phyloP scores from a whole-genome alignment of 2,329 filamentous ascomycete genomes.

The Penicillium glabrum region DNA sequence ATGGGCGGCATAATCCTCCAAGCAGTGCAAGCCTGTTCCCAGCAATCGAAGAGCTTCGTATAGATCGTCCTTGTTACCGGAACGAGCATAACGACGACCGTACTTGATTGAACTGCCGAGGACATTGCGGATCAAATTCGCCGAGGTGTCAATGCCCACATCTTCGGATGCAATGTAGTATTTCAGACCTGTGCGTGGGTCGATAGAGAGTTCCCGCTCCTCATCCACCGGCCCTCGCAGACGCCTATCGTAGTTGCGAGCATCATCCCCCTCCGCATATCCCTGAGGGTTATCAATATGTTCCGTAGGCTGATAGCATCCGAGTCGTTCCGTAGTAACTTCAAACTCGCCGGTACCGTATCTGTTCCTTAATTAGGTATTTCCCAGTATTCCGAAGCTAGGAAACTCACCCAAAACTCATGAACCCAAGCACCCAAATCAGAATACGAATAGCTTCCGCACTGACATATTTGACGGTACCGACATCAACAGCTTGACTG shows the following conservation, averaged over 20 bases:
- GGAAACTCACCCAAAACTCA: constrained; percentile 72
- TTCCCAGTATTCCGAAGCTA: not conserved
- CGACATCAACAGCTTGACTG: constrained; percentile 90
- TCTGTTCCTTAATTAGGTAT: constrained; percentile 12
- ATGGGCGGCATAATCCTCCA: constrained; percentile 91
- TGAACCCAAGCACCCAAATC: constrained; percentile 84
- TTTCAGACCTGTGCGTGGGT: constrained; percentile 74
- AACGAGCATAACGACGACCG: constrained; percentile 69
- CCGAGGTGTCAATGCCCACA: constrained; percentile 76
- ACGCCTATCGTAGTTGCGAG: constrained; percentile 74
- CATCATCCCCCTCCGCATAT: constrained; percentile 87
- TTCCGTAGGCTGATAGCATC: constrained; percentile 79
- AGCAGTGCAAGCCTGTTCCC: constrained; percentile 84
- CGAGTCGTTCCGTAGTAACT: constrained; percentile 74
- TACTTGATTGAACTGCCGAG: constrained; percentile 74
- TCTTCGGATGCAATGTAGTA: constrained; percentile 92
- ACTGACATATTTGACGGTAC: constrained; percentile 85
- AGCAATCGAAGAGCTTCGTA: constrained; percentile 84
- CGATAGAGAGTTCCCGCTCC: constrained; percentile 72
- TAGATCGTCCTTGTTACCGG: constrained; percentile 70
- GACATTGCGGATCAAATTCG: constrained; percentile 71
- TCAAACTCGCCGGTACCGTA: constrained; percentile 79
- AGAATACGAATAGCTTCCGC: constrained; percentile 88
- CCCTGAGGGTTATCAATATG: constrained; percentile 79
- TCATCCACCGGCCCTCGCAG: constrained; percentile 83